phyloP scores from a whole-genome alignment of 2,329 filamentous ascomycete species.

The Chaetomium olivaceum region DNA sequence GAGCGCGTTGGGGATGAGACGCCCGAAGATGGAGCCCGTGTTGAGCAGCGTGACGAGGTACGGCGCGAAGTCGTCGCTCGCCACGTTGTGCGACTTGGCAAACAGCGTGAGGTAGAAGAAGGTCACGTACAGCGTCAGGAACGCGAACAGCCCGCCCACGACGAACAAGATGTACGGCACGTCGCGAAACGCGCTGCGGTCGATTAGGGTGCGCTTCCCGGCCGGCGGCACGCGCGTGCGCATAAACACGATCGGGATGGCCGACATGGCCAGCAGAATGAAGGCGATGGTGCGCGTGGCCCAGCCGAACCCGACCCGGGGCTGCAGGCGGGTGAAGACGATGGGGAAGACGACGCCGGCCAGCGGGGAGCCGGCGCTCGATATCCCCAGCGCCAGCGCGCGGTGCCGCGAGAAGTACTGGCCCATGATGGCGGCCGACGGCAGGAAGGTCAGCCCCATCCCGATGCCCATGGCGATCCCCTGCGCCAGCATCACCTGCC shows the following conservation, averaged over 20 bases:
- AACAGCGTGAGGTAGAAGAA: slow-evolving; percentile 52
- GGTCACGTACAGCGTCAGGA: slow-evolving; percentile 50
- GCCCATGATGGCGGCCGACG: slow-evolving; percentile 43
- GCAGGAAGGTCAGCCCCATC: slow-evolving; percentile 43
- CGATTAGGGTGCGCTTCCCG: slow-evolving; percentile 38
- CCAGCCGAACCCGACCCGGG: slow-evolving; percentile 41
- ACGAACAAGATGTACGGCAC: slow-evolving; percentile 42
- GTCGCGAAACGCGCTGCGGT: slow-evolving; percentile 43
- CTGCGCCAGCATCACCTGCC: slow-evolving; percentile 46
- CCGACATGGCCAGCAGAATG: slow-evolving; percentile 43
- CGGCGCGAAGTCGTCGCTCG: slow-evolving; percentile 38
- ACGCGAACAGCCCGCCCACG: slow-evolving; percentile 43
- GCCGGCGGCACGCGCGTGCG: slow-evolving; percentile 39
- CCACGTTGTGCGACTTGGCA: slow-evolving; percentile 44
- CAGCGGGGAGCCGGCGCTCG: slow-evolving; percentile 40
- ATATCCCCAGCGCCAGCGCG: slow-evolving; percentile 47
- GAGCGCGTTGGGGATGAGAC: slow-evolving; percentile 47
- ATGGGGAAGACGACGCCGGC: slow-evolving; percentile 50
- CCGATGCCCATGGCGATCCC: slow-evolving; percentile 48
- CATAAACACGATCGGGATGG: slow-evolving; percentile 45
- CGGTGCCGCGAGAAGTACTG: slow-evolving; percentile 44
- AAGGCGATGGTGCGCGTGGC: slow-evolving; percentile 56
- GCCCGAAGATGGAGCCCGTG: slow-evolving; percentile 48
- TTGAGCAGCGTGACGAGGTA: slow-evolving; percentile 49
- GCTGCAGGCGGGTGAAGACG: slow-evolving; percentile 41